These are phyloP conservation scores for Trypanosoma melophagium DNA, from an alignment of 208 protist species.

Conservation along the genomic window DNA sequence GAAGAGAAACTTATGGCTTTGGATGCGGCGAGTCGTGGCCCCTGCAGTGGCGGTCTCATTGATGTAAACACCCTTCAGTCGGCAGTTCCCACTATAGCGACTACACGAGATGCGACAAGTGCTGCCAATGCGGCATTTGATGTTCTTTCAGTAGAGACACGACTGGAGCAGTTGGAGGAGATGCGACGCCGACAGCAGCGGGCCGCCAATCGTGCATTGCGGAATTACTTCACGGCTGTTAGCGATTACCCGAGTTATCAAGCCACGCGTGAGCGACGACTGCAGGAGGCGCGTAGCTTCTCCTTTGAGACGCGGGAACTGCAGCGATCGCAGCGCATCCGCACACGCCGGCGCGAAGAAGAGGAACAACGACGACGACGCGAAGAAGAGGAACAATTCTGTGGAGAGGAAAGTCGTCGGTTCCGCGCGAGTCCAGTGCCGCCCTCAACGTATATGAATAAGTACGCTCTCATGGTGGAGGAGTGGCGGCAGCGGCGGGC, in stretches of 20 bases:
- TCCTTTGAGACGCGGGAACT: constrained; percentile 69
- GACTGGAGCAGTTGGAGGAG: constrained; percentile 45
- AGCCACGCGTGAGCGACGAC: constrained; percentile 36
- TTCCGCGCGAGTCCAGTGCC: constrained; percentile 73
- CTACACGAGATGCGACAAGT: not conserved
- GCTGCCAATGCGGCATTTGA: too few species aligned
- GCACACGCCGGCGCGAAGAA: constrained; percentile 43
- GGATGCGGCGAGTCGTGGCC: constrained; percentile 8
- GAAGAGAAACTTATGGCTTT: constrained; percentile 18
- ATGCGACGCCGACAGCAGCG: constrained; percentile 52
- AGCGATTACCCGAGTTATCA: constrained; percentile 55
- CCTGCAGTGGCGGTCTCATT: not conserved
- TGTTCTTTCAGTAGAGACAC: too few species aligned
- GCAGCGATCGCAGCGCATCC: constrained; percentile 39
- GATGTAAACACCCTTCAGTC: constrained; percentile 13
- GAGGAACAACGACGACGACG: constrained; percentile 29
- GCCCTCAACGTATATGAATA: constrained; percentile 85
- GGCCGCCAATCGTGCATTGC: constrained; percentile 51
- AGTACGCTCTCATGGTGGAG: constrained; percentile 89
- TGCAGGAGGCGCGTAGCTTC: constrained; percentile 49
- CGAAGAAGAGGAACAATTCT: constrained; percentile 31
- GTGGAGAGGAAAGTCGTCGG: constrained; percentile 13
- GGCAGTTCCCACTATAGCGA: not conserved
- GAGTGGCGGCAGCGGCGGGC: constrained; percentile 87
- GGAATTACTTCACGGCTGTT: constrained; percentile 50